phyloP scores from a whole-genome alignment of 306 rosid species.

The Potentilla sterilis region DNA sequence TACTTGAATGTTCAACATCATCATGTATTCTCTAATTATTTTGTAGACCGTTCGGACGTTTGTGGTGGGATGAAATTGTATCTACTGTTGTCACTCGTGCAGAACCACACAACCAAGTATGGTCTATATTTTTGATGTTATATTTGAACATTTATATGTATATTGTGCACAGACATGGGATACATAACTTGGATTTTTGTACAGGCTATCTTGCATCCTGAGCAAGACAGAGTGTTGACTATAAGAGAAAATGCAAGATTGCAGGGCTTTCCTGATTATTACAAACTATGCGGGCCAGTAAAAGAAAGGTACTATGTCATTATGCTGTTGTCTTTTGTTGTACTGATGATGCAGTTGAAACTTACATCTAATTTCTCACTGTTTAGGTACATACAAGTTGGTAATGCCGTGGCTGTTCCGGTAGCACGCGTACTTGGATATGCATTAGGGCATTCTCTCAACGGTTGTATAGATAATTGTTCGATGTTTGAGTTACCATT shows the following conservation, averaged over 20 bases:
- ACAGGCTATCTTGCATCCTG: conserved; percentile 50
- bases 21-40: too few species aligned
- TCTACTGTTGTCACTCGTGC: conserved; percentile 52
- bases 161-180: too few species aligned
- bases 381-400: conserved; percentile 78
- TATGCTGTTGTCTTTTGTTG: background rate
- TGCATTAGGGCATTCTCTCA: background rate
- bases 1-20: background rate
- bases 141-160: too few species aligned
- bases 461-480: too few species aligned
- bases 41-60: conserved; percentile 44
- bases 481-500: too few species aligned
- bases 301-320: conserved; percentile 58
- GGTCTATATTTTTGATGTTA: background rate
- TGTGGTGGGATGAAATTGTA: conserved; percentile 54
- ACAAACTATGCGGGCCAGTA: conserved; percentile 52
- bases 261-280: conserved; percentile 79
- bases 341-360: background rate
- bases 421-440: conserved; percentile 77
- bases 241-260: conserved; percentile 68
- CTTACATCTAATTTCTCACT: background rate
- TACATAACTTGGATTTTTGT: background rate
- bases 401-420: conserved; percentile 90
- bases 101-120: conserved; percentile 51
- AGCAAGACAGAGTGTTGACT: conserved; percentile 58